phyloP scores from a whole-genome alignment of 495 filamentous ascomycete genomes.

The Aspergillus funiculosus region DNA sequence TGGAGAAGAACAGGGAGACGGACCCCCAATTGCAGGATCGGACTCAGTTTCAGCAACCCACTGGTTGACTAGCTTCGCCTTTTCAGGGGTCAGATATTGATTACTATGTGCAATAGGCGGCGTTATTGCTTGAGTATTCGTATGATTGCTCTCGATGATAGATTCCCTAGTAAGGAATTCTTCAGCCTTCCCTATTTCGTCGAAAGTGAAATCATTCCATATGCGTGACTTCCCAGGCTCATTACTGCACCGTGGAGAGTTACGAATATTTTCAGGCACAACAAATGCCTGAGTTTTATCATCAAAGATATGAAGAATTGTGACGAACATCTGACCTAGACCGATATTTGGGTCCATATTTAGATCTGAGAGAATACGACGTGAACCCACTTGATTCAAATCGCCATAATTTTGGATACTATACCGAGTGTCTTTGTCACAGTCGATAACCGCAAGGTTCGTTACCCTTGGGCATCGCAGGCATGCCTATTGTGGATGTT shows the following conservation, averaged over 20 bases:
- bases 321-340: slow-evolving; percentile 20
- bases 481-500: slow-evolving; percentile 9
- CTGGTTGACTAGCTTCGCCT: slow-evolving; percentile 21
- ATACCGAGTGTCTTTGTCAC: neutral
- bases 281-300: slow-evolving; percentile 3
- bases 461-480: slow-evolving; percentile 2
- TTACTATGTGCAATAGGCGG: slow-evolving; percentile 10
- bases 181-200: slow-evolving; percentile 19
- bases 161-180: slow-evolving; percentile 13
- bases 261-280: slow-evolving; percentile 10
- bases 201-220: slow-evolving; percentile 25
- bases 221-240: slow-evolving; percentile 16
- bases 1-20: no score
- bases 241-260: slow-evolving; percentile 9
- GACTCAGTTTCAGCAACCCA: slow-evolving; percentile 24
- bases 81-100: slow-evolving; percentile 20
- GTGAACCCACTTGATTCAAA: slow-evolving; percentile 12
- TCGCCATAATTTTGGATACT: slow-evolving; percentile 16
- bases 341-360: neutral
- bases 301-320: slow-evolving; percentile 14
- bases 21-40: no score
- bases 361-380: slow-evolving; percentile 20
- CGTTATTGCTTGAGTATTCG: neutral
- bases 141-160: slow-evolving; percentile 1
- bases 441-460: slow-evolving; percentile 8